Evolutionary conservation across 176 grass and related monocot species (phyloP), one percentile per base, ranked within the genome.

Genomic region (Musa schizocarpa): DNA sequence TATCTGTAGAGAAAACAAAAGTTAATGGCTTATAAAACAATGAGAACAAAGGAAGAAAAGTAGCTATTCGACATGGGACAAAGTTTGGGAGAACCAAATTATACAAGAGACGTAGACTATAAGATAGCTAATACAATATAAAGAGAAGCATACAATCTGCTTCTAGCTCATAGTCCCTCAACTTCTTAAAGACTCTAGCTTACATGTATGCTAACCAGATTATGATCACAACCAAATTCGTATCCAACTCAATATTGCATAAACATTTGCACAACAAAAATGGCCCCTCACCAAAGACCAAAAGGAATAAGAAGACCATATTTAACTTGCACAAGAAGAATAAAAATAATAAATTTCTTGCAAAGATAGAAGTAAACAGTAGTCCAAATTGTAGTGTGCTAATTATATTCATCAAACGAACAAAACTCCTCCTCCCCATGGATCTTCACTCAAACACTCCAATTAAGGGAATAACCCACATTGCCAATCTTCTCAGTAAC

Each of bases 361-460:
- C 34, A 43, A 43, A 43, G 3, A 43, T 43, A 43, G 34, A 43
- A 5, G 34, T 43, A 43, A 43, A 43, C 90, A 0, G 88, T 98
- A 6, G 84, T 86, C 94, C 94, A 98, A 90, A 98, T 93, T 0
- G 94, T 93, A 78, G 93, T 98, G 73, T 98, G 90, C 94, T 88
- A 98, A 61, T 98, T 98, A 81, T 98, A 98, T 34, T 93, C 88
- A 25, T 98, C 94, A 52, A 91, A 98, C 7, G 79, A 23, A 7
- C 94, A 98, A 75, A 98, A 98, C 64, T 98, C 77, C 83, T 91
- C 88, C 69, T 98, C 91, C 9, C 86, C 77, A 54, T 93, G 94
- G 63, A 98, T 98, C 80, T 91, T 98, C 64, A 90, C 88, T 90
- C 94, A 98, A 63, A 98, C 80, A 19, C 90, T 98, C 76, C 88